Percentiles rank a stretch among this genome's conserved stretches.
These are phyloP conservation scores for Hyparrhenia diplandra DNA, from an alignment of 176 grass and related monocot genomes.

Conservation along the genomic window DNA sequence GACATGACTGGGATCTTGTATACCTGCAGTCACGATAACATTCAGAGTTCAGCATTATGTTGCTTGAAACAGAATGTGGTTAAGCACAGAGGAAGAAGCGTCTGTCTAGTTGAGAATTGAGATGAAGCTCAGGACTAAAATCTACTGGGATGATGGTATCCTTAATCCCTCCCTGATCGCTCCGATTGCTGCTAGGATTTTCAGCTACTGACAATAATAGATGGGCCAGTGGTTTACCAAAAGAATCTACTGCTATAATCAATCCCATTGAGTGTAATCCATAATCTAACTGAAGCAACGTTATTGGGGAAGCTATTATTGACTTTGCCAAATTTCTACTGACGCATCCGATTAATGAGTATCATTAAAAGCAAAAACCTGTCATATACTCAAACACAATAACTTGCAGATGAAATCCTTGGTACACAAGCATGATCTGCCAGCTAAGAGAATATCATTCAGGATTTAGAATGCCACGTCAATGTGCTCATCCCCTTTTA, in stretches of 20 bases:
- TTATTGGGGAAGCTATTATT: slow-evolving; percentile 8
- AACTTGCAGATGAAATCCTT: slow-evolving; percentile 8
- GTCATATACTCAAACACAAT: neutral
- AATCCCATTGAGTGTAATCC: neutral
- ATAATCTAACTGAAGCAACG: slow-evolving; percentile 19
- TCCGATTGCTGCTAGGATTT: neutral
- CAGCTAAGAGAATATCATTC: slow-evolving; percentile 37
- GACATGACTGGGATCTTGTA: slow-evolving; percentile 68
- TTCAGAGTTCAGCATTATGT: neutral
- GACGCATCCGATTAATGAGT: neutral
- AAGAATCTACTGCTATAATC: neutral
- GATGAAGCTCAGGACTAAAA: neutral
- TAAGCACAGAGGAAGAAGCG: neutral
- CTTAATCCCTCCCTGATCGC: neutral
- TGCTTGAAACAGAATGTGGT: neutral
- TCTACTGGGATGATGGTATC: neutral
- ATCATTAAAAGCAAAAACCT: slow-evolving; percentile 16
- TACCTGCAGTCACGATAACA: slow-evolving; percentile 44
- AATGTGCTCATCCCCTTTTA: neutral
- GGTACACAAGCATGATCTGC: slow-evolving; percentile 17
- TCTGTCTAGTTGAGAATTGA: neutral
- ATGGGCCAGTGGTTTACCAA: neutral
- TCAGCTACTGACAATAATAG: neutral
- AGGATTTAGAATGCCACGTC: slow-evolving; percentile 3
- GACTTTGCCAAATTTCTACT: slow-evolving; percentile 5